Percentiles rank a stretch among this genome's conserved stretches.
Evolutionary conservation across 2,329 filamentous ascomycete species (phyloP).

Genomic region (Emergomyces pasteurianus): DNA sequence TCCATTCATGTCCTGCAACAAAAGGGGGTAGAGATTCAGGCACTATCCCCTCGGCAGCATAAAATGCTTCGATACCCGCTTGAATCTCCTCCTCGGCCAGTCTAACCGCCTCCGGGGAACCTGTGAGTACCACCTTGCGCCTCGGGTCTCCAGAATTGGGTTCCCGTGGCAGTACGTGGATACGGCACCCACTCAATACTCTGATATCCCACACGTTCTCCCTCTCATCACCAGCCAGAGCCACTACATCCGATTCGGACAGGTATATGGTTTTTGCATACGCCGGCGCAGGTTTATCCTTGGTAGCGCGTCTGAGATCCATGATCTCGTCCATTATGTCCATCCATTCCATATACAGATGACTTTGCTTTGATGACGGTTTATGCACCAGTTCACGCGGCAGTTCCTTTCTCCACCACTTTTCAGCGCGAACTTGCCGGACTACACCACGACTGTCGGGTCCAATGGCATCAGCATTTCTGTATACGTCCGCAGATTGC

Average conservation of each 20-base stretch:
- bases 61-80: not conserved
- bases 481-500: not conserved
- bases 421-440: not conserved
- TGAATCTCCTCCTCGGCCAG: constrained; percentile 19
- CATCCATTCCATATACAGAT: constrained; percentile 10
- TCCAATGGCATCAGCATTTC: not conserved
- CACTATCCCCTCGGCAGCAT: not conserved
- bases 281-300: constrained; percentile 6
- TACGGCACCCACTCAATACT: constrained; percentile 26
- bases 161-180: constrained; percentile 23
- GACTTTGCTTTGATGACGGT: not conserved
- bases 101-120: constrained; percentile 23
- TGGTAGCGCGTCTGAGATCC: constrained; percentile 12
- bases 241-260: constrained; percentile 24
- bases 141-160: constrained; percentile 19
- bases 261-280: constrained; percentile 22
- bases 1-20: not conserved
- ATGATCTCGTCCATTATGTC: constrained; percentile 19
- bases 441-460: not conserved
- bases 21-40: constrained; percentile 12
- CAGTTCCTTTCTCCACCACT: not conserved
- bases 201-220: constrained; percentile 29
- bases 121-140: constrained; percentile 25
- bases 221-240: constrained; percentile 20
- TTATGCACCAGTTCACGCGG: not conserved